These are phyloP conservation scores for Fusarium algeriense DNA, from an alignment of 2,329 filamentous ascomycete genomes.

Conservation along the genomic window DNA sequence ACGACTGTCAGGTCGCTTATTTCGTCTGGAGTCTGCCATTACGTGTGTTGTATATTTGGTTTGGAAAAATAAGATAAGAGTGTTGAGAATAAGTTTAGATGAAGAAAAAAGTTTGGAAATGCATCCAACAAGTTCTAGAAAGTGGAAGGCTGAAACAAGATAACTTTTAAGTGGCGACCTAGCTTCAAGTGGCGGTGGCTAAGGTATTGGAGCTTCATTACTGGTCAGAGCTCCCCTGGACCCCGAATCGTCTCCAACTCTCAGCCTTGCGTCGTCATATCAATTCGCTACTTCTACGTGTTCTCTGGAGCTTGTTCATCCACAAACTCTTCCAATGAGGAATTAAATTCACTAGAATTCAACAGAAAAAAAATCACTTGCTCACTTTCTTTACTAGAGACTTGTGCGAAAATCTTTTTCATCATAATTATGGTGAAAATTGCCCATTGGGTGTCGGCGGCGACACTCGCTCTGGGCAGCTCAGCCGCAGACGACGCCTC, in stretches of 20 bases:
- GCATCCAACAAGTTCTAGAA: constrained; percentile 19
- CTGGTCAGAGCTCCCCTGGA: constrained; percentile 43
- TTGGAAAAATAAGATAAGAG: background rate
- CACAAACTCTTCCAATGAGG: constrained; percentile 17
- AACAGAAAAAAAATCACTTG: background rate
- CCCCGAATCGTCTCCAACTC: constrained; percentile 9
- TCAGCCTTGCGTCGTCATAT: constrained; percentile 47
- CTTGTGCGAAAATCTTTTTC: background rate
- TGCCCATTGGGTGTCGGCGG: constrained; percentile 49
- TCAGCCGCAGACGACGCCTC: constrained; percentile 50
- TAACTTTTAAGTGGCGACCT: constrained; percentile 16
- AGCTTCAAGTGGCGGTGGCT: constrained; percentile 40
- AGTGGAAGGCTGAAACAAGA: constrained; percentile 37
- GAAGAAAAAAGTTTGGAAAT: constrained; percentile 6
- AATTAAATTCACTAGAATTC: constrained; percentile 7
- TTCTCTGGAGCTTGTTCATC: constrained; percentile 37
- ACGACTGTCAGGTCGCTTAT: constrained; percentile 63
- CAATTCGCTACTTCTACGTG: constrained; percentile 37
- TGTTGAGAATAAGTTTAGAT: background rate
- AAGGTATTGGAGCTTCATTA: constrained; percentile 5
- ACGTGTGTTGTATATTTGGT: background rate
- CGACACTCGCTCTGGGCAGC: constrained; percentile 45
- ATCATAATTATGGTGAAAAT: constrained; percentile 49
- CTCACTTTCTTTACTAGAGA: background rate
- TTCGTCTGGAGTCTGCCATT: constrained; percentile 53